Conservation (phyloP, 116 monocot genomes). For the Papilionanthe hybrid region DNA sequence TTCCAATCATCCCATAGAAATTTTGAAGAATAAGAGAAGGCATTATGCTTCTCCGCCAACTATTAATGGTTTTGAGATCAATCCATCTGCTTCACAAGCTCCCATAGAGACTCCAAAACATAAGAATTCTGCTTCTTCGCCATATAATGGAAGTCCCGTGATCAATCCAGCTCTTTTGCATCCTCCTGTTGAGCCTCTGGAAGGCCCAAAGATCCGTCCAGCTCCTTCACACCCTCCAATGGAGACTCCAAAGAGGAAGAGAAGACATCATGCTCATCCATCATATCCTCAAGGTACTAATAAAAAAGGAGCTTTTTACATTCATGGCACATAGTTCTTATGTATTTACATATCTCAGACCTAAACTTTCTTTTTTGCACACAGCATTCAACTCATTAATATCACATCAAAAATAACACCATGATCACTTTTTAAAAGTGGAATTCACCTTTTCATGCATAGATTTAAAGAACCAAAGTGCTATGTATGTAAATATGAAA, state of each 20-base stretch:
- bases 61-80: background rate
- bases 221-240: background rate
- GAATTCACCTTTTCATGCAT: too few relatives aligned
- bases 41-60: constrained; percentile 10
- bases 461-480: too few relatives aligned
- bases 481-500: too few relatives aligned
- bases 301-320: background rate
- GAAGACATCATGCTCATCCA: background rate
- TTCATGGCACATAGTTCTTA: too few relatives aligned
- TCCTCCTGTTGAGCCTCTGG: background rate
- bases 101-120: background rate
- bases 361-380: too few relatives aligned
- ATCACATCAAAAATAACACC: too few relatives aligned
- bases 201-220: background rate
- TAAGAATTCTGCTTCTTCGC: background rate
- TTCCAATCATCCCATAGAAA: background rate
- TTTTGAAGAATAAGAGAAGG: constrained; percentile 6
- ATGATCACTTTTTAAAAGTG: too few relatives aligned
- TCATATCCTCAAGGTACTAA: constrained; percentile 7
- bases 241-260: background rate
- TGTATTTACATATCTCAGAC: too few relatives aligned
- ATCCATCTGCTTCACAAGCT: background rate
- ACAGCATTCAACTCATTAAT: too few relatives aligned
- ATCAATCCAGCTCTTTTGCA: background rate
- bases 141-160: background rate